Evolutionary conservation across 1,284 basidiomycete species (phyloP).

Genomic region (Puccinia brachypodii): DNA sequence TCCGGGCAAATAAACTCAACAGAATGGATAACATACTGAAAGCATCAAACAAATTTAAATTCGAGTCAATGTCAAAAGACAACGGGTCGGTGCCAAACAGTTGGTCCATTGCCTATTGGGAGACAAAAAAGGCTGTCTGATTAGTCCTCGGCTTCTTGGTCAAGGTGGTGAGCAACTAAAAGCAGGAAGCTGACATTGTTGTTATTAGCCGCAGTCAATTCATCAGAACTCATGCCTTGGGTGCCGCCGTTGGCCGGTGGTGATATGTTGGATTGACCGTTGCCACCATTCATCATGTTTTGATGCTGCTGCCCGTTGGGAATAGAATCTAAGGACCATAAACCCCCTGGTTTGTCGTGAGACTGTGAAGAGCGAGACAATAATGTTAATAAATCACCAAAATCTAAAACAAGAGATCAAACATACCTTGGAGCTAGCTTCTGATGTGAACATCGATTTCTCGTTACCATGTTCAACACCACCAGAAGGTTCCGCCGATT

Average conservation of each 20-base stretch:
- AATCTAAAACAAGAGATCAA: background rate
- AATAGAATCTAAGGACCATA: constrained; percentile 16
- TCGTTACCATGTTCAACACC: constrained; percentile 10
- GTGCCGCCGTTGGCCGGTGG: background rate
- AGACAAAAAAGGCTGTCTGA: background rate
- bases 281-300: background rate
- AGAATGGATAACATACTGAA: constrained; percentile 16
- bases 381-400: background rate
- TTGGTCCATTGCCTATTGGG: constrained; percentile 33
- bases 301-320: background rate
- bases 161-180: background rate
- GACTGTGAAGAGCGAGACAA: constrained; percentile 2
- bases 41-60: constrained; percentile 37
- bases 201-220: constrained; percentile 1
- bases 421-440: constrained; percentile 17
- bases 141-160: background rate
- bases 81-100: constrained; percentile 22
- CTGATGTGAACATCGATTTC: background rate
- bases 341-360: constrained; percentile 3
- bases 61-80: constrained; percentile 23
- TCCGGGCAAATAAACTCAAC: background rate
- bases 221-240: constrained; percentile 12
- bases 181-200: constrained; percentile 6
- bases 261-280: background rate
- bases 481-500: background rate